A percentile compares a stretch with the other conserved stretches of the same genome.
Conservation (phyloP, 169 alveolate species). For the Pseudocohnilembus persalinus region DNA sequence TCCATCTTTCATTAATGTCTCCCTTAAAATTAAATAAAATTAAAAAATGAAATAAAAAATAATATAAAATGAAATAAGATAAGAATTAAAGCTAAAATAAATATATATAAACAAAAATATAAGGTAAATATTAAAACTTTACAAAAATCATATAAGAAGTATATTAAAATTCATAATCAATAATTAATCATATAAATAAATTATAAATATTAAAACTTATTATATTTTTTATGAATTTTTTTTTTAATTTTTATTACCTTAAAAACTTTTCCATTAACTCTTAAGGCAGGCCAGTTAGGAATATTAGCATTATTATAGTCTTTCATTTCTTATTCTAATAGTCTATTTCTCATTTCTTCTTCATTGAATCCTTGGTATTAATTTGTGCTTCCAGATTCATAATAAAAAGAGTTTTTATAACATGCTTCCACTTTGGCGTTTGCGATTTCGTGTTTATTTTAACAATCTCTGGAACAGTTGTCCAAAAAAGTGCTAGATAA, state of each 20-base stretch:
- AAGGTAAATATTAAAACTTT: no score
- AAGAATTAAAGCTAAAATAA: no score
- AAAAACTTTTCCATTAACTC: neutral
- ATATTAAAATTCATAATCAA: no score
- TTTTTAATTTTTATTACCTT: neutral
- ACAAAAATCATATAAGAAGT: no score
- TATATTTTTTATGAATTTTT: no score
- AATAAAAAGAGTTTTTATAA: neutral
- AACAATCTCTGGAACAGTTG: neutral
- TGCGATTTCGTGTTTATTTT: neutral
- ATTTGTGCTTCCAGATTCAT: neutral
- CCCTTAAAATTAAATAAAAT: neutral
- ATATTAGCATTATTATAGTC: neutral
- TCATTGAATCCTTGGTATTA: neutral
- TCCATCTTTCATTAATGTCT: neutral
- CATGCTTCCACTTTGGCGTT: neutral
- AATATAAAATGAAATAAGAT: no score
- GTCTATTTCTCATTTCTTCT: neutral
- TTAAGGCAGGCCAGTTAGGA: neutral
- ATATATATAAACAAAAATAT: no score
- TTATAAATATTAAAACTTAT: no score
- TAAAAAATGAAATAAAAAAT: no score
- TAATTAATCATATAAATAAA: no score
- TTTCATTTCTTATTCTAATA: neutral
- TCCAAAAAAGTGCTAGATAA: neutral